These are phyloP conservation scores for Phycomyces nitens DNA, from an alignment of 192 early-diverging fungal species.

Conservation along the genomic window DNA sequence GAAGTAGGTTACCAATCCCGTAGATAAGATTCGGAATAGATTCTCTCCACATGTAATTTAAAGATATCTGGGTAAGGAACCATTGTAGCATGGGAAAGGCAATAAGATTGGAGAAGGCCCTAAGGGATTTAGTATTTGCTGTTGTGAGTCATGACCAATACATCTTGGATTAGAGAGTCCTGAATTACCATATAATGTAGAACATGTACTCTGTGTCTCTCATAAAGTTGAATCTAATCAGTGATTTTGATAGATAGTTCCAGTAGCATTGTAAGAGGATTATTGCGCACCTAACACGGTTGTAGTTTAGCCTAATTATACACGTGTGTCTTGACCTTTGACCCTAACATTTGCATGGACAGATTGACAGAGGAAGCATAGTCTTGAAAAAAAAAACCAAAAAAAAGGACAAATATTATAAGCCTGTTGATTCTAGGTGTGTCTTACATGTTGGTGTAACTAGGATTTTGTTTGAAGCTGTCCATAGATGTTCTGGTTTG, in stretches of 20 bases:
- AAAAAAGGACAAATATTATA: too few species aligned
- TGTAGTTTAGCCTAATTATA: not conserved
- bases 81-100: constrained; percentile 40
- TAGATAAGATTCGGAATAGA: constrained; percentile 43
- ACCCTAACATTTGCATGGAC: constrained; percentile 38
- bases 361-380: constrained; percentile 38
- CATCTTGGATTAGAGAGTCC: too few species aligned
- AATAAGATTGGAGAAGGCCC: constrained; percentile 29
- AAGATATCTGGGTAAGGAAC: constrained; percentile 15
- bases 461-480: constrained; percentile 15
- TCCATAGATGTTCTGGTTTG: constrained; percentile 30
- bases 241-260: constrained; percentile 39
- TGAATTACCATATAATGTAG: constrained; percentile 36
- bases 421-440: not conserved
- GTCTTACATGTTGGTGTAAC: constrained; percentile 25
- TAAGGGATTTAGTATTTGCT: not conserved
- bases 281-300: constrained; percentile 27
- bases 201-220: constrained; percentile 41
- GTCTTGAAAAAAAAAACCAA: constrained; percentile 16
- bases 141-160: not conserved
- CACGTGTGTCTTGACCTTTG: too few species aligned
- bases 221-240: constrained; percentile 43
- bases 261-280: constrained; percentile 43
- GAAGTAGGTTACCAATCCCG: constrained; percentile 16
- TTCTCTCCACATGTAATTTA: constrained; percentile 31